These are phyloP conservation scores for Choiromyces venosus DNA, from an alignment of 495 filamentous ascomycete species.

Conservation along the genomic window DNA sequence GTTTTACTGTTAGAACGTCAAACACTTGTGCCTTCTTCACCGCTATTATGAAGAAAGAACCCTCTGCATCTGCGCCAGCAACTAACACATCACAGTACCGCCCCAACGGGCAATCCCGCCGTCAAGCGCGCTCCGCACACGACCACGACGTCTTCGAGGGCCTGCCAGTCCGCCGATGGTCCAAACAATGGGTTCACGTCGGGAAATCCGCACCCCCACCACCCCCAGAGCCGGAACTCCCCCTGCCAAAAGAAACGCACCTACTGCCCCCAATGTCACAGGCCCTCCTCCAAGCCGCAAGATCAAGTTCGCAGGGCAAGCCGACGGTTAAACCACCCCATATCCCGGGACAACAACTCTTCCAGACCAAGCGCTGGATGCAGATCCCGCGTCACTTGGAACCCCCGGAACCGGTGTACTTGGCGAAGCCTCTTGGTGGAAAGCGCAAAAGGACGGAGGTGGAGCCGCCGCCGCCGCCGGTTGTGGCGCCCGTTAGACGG, in stretches of 20 bases:
- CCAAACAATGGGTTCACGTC: constrained; percentile 62
- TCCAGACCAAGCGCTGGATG: constrained; percentile 70
- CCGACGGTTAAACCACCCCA: constrained; percentile 47
- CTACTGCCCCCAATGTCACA: constrained; percentile 72
- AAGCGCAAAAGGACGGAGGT: constrained; percentile 55
- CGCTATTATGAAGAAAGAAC: constrained; percentile 20
- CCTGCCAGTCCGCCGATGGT: constrained; percentile 88
- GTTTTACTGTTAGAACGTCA: constrained; percentile 14
- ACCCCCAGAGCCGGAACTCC: constrained; percentile 57
- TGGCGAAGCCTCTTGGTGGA: constrained; percentile 82
- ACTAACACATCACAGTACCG: constrained; percentile 44
- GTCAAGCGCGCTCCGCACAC: constrained; percentile 65
- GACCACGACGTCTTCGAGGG: constrained; percentile 97
- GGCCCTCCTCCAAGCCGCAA: constrained; percentile 75
- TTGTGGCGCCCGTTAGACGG: constrained; percentile 52
- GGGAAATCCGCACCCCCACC: constrained; percentile 47
- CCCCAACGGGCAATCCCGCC: constrained; percentile 61
- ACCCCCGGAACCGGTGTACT: constrained; percentile 65
- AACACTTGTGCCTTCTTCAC: constrained; percentile 17
- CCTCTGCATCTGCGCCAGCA: background rate
- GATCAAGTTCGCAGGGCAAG: constrained; percentile 68
- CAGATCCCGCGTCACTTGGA: constrained; percentile 71
- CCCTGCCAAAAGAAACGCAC: constrained; percentile 80
- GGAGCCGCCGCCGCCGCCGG: constrained; percentile 60
- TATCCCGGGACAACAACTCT: constrained; percentile 51